A percentile compares a stretch with the other conserved stretches of the same genome.
Conservation (phyloP, 2,329 filamentous ascomycete genomes). For the Emergomyces africanus region DNA sequence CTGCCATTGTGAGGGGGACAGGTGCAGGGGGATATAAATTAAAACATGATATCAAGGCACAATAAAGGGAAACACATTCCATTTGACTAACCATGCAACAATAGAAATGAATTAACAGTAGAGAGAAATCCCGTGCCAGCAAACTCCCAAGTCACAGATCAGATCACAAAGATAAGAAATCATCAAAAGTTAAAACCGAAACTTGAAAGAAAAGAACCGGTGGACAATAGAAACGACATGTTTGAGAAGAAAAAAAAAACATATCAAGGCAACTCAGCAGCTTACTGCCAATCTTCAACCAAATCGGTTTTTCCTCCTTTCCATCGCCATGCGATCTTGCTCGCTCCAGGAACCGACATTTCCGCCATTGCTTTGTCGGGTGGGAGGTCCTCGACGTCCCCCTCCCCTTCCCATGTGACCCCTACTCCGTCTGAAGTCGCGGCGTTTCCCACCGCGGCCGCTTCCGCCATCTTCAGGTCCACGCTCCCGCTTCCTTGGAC, state of each 20-base stretch:
- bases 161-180: not conserved
- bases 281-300: not conserved
- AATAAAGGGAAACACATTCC: not conserved
- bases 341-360: constrained; percentile 20
- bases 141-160: constrained; percentile 1
- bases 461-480: constrained; percentile 22
- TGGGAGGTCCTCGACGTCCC: constrained; percentile 11
- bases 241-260: not conserved
- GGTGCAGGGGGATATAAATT: not conserved
- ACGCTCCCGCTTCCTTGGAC: constrained; percentile 29
- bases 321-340: constrained; percentile 31
- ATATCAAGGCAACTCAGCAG: not conserved
- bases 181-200: not conserved
- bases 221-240: not conserved
- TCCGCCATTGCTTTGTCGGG: constrained; percentile 1
- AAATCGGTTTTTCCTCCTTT: constrained; percentile 38
- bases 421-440: constrained; percentile 19
- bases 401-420: constrained; percentile 10
- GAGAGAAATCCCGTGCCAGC: not conserved
- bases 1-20: not conserved
- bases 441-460: constrained; percentile 30
- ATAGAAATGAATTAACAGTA: not conserved
- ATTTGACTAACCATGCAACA: not conserved
- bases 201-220: not conserved
- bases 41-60: not conserved